Percentiles rank a stretch among this genome's conserved stretches.
These are phyloP conservation scores for Lycium barbarum DNA, from an alignment of 257 asterid genomes.

Conservation along the genomic window DNA sequence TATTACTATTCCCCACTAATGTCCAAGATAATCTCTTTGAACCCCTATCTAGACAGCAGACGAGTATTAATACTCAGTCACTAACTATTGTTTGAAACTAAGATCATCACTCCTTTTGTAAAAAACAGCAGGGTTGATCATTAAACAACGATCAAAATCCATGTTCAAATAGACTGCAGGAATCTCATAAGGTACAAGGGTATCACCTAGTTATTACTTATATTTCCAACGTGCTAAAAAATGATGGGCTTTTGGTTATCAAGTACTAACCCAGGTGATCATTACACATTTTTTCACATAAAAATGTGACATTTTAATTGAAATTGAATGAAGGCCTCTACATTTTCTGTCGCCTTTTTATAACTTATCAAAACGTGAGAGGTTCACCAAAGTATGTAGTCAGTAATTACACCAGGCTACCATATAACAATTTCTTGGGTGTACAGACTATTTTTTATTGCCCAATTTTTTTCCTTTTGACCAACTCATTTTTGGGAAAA, in stretches of 20 bases:
- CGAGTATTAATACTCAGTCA: too few relatives aligned
- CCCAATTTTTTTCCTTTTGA: background rate
- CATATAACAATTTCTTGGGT: background rate
- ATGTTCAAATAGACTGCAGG: background rate
- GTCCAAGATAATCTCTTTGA: too few relatives aligned
- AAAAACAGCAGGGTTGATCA: background rate
- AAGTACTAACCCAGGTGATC: background rate
- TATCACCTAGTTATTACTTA: background rate
- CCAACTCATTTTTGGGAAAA: background rate
- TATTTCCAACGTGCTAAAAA: background rate
- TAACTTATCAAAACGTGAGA: background rate
- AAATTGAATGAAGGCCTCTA: background rate
- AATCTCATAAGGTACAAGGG: background rate
- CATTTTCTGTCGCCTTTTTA: background rate
- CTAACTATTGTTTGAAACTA: too few relatives aligned
- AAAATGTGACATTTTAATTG: slow-evolving; percentile 2
- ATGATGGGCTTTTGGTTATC: background rate
- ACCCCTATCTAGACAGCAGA: too few relatives aligned
- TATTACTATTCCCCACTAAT: too few relatives aligned
- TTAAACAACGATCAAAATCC: background rate
- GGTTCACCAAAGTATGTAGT: background rate
- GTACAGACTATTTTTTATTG: background rate
- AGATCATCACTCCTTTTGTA: background rate
- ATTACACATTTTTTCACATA: background rate
- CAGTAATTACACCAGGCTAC: background rate